These are phyloP conservation scores for Spencermartinsiella ligniputridi DNA, from an alignment of 1,139 yeast species.

Conservation along the genomic window DNA sequence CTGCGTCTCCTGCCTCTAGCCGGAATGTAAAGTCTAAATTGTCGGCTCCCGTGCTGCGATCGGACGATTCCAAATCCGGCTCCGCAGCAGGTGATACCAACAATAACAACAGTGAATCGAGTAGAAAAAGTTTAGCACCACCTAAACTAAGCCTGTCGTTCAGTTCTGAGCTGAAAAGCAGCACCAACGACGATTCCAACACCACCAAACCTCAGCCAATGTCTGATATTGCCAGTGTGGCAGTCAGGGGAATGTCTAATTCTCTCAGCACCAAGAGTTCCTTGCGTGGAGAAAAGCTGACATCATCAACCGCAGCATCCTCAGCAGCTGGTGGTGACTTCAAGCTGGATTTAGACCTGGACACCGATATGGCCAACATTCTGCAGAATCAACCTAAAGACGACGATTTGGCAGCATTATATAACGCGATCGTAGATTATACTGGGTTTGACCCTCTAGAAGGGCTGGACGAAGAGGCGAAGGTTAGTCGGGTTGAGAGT, in stretches of 20 bases:
- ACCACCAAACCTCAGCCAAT: not conserved
- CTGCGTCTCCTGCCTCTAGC: not conserved
- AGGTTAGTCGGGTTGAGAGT: not conserved
- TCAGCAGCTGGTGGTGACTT: not conserved
- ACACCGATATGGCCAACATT: not conserved
- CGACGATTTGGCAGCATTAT: not conserved
- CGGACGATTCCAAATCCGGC: not conserved
- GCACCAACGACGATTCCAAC: not conserved
- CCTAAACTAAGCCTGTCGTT: not conserved
- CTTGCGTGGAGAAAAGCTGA: too few species aligned
- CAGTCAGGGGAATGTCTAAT: not conserved
- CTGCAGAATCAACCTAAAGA: not conserved
- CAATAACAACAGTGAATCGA: not conserved
- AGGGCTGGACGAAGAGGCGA: not conserved
- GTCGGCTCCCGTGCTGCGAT: not conserved
- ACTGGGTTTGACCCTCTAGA: not conserved
- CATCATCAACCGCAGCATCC: not conserved
- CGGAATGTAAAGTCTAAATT: not conserved
- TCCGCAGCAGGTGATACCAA: not conserved
- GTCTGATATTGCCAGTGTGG: not conserved
- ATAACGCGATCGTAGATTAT: conserved; percentile 1
- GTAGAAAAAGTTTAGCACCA: not conserved
- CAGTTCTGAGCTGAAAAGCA: not conserved
- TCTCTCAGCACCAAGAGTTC: not conserved
- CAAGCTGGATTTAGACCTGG: not conserved